Percentiles rank a stretch among this genome's conserved stretches.
phyloP scores from a whole-genome alignment of 75 land plant genomes.

The Selaginella tamariscina region DNA sequence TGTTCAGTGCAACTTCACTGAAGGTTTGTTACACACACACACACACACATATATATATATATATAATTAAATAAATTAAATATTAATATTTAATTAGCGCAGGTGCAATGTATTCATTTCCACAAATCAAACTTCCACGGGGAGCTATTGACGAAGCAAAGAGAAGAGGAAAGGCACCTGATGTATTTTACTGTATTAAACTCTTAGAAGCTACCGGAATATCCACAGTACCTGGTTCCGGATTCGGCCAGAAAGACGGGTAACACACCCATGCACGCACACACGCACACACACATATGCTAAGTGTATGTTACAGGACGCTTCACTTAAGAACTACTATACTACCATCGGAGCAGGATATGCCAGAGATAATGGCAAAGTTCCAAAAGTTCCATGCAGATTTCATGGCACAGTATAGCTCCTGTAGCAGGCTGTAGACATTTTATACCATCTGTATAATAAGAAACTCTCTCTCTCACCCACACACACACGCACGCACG shows the following conservation, averaged over 20 bases:
- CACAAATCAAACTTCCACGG: conserved; percentile 72
- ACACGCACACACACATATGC: no score
- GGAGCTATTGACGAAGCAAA: conserved; percentile 81
- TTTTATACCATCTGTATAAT: no score
- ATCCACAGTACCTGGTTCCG: conserved; percentile 96
- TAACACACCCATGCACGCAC: no score
- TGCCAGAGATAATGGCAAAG: conserved; percentile 78
- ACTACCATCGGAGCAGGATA: conserved; percentile 88
- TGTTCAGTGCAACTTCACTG: conserved; percentile 90
- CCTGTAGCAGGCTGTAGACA: no score
- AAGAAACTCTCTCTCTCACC: no score
- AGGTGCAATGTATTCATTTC: conserved; percentile 99
- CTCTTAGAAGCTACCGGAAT: conserved; percentile 97
- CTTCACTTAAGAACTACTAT: conserved; percentile 94
- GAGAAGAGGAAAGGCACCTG: conserved; percentile 69
- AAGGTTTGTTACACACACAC: conserved; percentile 71
- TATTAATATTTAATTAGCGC: conserved; percentile 11
- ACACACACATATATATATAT: no score
- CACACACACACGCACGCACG: no score
- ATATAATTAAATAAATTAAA: no score
- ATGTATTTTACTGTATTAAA: conserved; percentile 92
- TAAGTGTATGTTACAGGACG: conserved; percentile 58
- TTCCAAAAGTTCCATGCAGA: conserved; percentile 89
- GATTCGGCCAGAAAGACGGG: conserved; percentile 99
- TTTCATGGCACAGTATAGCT: conserved; percentile 70